Percentiles rank a stretch among this genome's conserved stretches.
phyloP scores from a whole-genome alignment of 768 basidiomycete genomes.

The Cytidiella melzeri region DNA sequence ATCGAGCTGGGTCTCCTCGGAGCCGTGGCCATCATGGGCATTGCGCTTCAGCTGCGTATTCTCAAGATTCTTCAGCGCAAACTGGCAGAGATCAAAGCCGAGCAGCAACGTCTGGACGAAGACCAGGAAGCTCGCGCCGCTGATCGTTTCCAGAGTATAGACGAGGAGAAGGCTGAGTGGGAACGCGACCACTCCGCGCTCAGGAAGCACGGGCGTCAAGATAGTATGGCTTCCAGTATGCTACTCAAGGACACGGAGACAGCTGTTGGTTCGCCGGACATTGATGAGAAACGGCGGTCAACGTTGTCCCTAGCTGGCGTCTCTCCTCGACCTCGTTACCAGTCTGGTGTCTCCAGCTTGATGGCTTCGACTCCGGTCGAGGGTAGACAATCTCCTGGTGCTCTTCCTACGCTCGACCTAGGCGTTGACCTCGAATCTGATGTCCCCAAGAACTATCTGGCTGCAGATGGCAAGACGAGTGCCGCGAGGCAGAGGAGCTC shows the following conservation, averaged over 20 bases:
- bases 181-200: constrained; percentile 75
- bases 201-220: constrained; percentile 52
- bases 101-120: constrained; percentile 64
- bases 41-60: constrained; percentile 85
- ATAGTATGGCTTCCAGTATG: constrained; percentile 56
- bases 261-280: constrained; percentile 36
- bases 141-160: constrained; percentile 55
- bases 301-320: constrained; percentile 39
- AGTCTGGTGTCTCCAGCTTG: constrained; percentile 71
- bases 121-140: constrained; percentile 75
- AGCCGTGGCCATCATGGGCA: constrained; percentile 79
- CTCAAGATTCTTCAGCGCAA: constrained; percentile 75
- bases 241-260: constrained; percentile 50
- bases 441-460: constrained; percentile 66
- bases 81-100: constrained; percentile 71
- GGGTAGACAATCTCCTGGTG: constrained; percentile 53
- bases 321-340: constrained; percentile 46
- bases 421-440: constrained; percentile 70
- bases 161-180: constrained; percentile 77
- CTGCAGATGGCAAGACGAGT: constrained; percentile 26
- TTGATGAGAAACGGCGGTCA: constrained; percentile 44
- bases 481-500: constrained; percentile 5
- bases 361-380: constrained; percentile 59
- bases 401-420: constrained; percentile 67
- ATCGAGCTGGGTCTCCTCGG: constrained; percentile 89